Evolutionary conservation across 345 rosid genomes (phyloP).

Genomic region (Populus davidiana): DNA sequence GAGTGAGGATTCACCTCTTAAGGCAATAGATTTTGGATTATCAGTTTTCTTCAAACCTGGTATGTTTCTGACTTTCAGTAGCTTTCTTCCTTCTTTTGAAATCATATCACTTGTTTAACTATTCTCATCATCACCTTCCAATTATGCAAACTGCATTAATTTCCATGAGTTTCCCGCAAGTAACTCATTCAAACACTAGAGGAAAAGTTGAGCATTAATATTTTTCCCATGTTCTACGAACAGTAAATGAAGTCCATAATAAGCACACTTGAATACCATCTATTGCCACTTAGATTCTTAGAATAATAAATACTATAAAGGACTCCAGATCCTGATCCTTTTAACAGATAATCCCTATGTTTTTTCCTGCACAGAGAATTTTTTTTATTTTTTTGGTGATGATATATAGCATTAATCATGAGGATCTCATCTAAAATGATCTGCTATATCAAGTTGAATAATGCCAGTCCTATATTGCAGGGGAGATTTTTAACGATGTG

Average conservation of each 20-base stretch:
- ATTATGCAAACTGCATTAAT: neutral
- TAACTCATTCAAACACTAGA: neutral
- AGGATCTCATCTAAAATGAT: neutral
- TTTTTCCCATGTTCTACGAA: neutral
- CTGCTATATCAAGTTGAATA: constrained; percentile 9
- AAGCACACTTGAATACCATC: neutral
- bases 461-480: constrained; percentile 34
- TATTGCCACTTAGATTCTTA: neutral
- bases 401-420: neutral
- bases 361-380: neutral
- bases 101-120: neutral
- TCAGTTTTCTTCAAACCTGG: constrained; percentile 78
- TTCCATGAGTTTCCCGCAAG: neutral
- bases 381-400: neutral
- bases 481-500: constrained; percentile 65
- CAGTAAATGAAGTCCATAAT: neutral
- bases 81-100: neutral
- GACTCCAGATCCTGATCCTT: neutral
- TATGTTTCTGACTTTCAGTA: constrained; percentile 23
- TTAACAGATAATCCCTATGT: neutral
- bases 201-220: neutral
- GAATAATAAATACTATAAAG: neutral
- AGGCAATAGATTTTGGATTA: constrained; percentile 84
- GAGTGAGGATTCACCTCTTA: constrained; percentile 68
- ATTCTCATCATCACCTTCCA: neutral